phyloP scores from a whole-genome alignment of 2,329 filamentous ascomycete species.

The Cladosporium sp. region DNA sequence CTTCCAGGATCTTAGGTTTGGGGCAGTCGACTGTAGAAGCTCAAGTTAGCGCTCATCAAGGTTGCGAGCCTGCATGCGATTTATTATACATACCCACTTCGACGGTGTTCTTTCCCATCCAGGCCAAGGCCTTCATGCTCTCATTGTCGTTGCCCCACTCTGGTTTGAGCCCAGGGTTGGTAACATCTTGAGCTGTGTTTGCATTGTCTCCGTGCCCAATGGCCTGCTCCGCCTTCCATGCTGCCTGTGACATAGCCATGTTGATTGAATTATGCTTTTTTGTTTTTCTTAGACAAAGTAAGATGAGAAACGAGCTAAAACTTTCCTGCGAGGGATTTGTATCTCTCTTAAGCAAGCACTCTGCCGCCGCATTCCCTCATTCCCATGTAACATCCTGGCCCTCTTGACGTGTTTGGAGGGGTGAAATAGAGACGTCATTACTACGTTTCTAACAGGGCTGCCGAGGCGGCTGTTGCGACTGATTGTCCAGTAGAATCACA shows the following conservation, averaged over 20 bases:
- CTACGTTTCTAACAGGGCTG: not conserved
- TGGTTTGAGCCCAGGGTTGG: conserved; percentile 55
- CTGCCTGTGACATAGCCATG: conserved; percentile 59
- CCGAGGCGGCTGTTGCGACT: not conserved
- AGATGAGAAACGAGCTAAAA: not conserved
- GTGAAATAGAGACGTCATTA: not conserved
- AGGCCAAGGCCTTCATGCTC: conserved; percentile 71
- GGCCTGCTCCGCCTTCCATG: conserved; percentile 61
- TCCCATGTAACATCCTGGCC: not conserved
- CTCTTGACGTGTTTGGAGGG: conserved; percentile 3
- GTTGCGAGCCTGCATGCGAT: not conserved
- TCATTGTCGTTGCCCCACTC: conserved; percentile 51
- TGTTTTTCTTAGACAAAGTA: not conserved
- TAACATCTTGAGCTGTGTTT: conserved; percentile 64
- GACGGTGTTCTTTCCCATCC: conserved; percentile 79
- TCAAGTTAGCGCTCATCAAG: conserved; percentile 12
- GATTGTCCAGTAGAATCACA: not conserved
- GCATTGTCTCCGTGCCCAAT: conserved; percentile 66
- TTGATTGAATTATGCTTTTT: conserved; percentile 11
- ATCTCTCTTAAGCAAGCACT: not conserved
- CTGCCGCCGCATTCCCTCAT: not conserved
- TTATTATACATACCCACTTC: conserved; percentile 50
- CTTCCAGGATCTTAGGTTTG: conserved; percentile 69
- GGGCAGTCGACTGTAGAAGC: conserved; percentile 54
- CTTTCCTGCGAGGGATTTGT: not conserved